These are phyloP conservation scores for Micromonas pusilla DNA, from an alignment of 139 green algal species.

Conservation along the genomic window DNA sequence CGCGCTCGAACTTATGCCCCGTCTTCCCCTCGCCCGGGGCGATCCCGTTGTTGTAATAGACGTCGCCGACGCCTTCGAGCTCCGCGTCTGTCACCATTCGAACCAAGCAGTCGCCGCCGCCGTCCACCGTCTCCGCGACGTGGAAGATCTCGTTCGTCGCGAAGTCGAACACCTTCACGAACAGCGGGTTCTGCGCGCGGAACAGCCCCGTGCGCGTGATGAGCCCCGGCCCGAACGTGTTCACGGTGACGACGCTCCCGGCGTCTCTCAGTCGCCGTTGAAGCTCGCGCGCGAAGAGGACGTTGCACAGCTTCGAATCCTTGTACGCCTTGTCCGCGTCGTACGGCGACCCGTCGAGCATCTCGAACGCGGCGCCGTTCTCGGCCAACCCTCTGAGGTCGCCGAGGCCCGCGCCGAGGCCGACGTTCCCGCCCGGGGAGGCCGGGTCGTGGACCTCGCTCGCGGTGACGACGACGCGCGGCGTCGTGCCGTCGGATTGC, in stretches of 20 bases:
- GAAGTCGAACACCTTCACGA: conserved; percentile 28
- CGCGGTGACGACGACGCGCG: conserved; percentile 34
- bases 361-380: conserved; percentile 16
- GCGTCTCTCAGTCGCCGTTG: conserved; percentile 11
- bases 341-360: not conserved
- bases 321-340: conserved; percentile 45
- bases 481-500: not conserved
- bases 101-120: conserved; percentile 21
- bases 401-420: conserved; percentile 20
- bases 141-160: conserved; percentile 17
- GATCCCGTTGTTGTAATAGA: conserved; percentile 23
- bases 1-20: not conserved
- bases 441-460: conserved; percentile 32
- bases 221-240: conserved; percentile 32
- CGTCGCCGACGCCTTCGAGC: not conserved
- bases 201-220: conserved; percentile 33
- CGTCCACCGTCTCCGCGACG: conserved; percentile 31
- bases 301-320: conserved; percentile 53
- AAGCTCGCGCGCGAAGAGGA: conserved; percentile 44
- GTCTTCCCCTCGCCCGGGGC: not conserved
- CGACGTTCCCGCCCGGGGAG: conserved; percentile 22
- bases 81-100: conserved; percentile 7
- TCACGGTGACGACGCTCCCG: conserved; percentile 19
- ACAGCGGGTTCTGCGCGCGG: conserved; percentile 24
- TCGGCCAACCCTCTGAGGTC: not conserved